Evolutionary conservation across 305 asterid species (phyloP), one percentile per base, ranked within the genome.

Genomic region (Petunia hybrid): DNA sequence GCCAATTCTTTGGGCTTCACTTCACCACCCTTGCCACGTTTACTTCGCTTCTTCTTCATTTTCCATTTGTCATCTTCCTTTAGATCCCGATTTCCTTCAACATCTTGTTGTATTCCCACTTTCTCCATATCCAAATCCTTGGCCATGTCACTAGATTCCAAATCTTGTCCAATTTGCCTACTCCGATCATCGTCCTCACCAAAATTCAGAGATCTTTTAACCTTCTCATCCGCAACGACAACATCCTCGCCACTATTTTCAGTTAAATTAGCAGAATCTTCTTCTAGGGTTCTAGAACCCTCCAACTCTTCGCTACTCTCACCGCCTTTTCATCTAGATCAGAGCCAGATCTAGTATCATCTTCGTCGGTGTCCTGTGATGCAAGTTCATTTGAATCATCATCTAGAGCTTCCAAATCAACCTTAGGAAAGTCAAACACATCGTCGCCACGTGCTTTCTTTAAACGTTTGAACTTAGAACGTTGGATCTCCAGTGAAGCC

Each of bases 391-490:
- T 63, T 41, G 87, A 82, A 36, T 89, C 93, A 8, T 60, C 56
- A 9, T 92, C 98, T 80, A 88, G 45, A 2, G 95, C 94, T 83
- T 89, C 92, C 84, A 90, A 92, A 86, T 91, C 94, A 53, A 87
- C 91, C 42, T 60, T 69, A 43, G 94, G 86, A 87, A 86, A 70
- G 79, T 88, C 64, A 69, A 91, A 83, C 10, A 91, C 85, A 39
- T 84, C 69, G 13, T 69, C 88, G n/a, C n/a, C n/a, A n/a, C n/a
- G n/a, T n/a, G 90, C 82, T 77, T 89, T 90, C 89, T 91, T 93
- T 85, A 91, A 83, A 60, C 98, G 97, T 88, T 91, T 93, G 81
- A 95, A 91, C 82, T 89, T 89, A 76, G 89, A 94, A 41, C 48
- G 59, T 41, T 82, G 89, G 82, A 82, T 79, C 42, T 82, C 87